Evolutionary conservation across 176 grass and related monocot species (phyloP), one percentile per base, ranked within the genome.

Genomic region (Olyra latifolia): DNA sequence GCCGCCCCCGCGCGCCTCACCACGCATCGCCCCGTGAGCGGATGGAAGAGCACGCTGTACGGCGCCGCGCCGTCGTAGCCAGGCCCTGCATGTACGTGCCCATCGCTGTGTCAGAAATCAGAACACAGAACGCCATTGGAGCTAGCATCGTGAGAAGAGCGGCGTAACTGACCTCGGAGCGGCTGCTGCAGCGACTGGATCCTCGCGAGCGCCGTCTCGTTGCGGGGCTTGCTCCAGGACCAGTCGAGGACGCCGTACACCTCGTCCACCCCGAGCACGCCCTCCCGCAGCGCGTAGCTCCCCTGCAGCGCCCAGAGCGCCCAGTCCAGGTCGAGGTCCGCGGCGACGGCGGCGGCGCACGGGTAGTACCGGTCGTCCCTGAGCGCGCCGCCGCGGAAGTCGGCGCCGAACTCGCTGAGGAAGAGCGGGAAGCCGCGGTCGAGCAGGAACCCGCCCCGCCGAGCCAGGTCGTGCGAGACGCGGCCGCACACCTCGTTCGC

Each of bases 281-380:
- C 90, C 82, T 96, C 50, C 39, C 93, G 71, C 43, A 92, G 56
- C 24, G 89, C 89, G 79, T 97, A 97, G 75, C 82, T 97, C 16
- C 93, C 93, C 71, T 83, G 88, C 75, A 97, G 75, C 58, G 68
- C 44, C 90, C 93, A 97, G 69, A 92, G 71, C 7, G 83, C 89
- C 93, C 87, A 90, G 74, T 96, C 93, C 44, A 96, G 82, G 79
- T 97, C 93, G 64, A 78, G 75, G 48, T 90, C 87, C 0, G 85
- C 85, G 6, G 80, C 70, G 14, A 83, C 82, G 22, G 84, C 79
- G 29, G 85, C 59, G 2, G 77, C 22, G 69, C 90, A 92, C 4
- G 71, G 78, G 16, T 82, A 67, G 72, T 65, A 97, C 14, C 90
- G 79, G 79, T 86, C 62, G 71, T 87, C 93, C 10, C 65, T 82